Base-by-base conservation (phyloP, 2,329 filamentous ascomycete genomes). In the Talaromyces marneffei region DNA sequence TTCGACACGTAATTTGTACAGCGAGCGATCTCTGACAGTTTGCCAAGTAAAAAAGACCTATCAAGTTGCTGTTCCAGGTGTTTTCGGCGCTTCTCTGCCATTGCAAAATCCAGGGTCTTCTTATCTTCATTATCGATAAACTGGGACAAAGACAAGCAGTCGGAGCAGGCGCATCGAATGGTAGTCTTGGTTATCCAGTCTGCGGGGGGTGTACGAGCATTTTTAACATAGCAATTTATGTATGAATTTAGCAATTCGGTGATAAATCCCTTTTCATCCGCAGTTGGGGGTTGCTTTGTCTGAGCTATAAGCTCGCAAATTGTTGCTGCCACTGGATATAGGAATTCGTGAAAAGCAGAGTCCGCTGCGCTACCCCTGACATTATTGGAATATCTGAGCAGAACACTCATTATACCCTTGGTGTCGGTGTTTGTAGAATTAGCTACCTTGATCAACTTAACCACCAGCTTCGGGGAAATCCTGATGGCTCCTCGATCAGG, bases 21-120 rank as follows among this genome's bases (percentile, higher is more conserved):
- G 52, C n/a, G 31, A n/a, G 23, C 50, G 39, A 8, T 12, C 1
- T 48, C 12, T 54, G 25, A 50, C 40, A 12, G 40, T 46, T 3
- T 52, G 52, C 27, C n/a, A n/a, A 3, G 2, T 50, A 29, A 61
- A 61, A 46, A 39, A 16, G 12, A 16, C 23, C 18, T 56, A 48
- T 46, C 31, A 3, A 56, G 39, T 50, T 50, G 27, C 27, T 29
- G 10, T 48, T 50, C 59, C 23, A 61, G 39, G 25, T 61, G 59
- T 40, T 39, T 50, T 8, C 40, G 42, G 40, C 40, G 40, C 1
- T 7, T 4, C 37, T 50, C 59, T 61, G 59, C 20, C 16, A 61
- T 40, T 40, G 14, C 2, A 37, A 61, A 61, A 20, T 18, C 16
- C 5, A 7, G 16, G 9, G n/a, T 50, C 7, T 37, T 29, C 14